Base-by-base conservation (phyloP, 768 basidiomycete genomes). In the Suillus luteus region DNA sequence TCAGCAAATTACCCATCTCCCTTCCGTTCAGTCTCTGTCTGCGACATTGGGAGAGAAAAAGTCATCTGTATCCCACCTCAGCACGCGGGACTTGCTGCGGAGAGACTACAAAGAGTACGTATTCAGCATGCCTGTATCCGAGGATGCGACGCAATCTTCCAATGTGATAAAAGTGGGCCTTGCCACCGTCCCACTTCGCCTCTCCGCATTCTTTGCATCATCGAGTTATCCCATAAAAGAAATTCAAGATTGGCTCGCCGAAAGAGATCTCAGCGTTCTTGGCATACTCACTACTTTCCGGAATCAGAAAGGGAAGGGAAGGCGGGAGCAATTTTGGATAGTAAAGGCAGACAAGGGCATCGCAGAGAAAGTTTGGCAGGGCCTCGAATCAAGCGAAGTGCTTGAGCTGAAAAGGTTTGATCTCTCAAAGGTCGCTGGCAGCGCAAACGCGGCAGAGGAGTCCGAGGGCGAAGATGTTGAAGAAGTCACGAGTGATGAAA, bases 71-170 rank as follows among this genome's bases (percentile, higher is more conserved):
- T 84, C 85, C 1, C 83, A 86, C 65, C 81, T 98, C 19, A 79
- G 78, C 9, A 85, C 86, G 0, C 81, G 84, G 62, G 95, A 98
- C 70, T 85, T 98, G 22, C 83, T 99, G 5, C 83, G 94, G 14
- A 80, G 97, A n/a, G 97, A 99, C 77, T 99, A 95, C 81, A 99
- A 99, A 74, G 89, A 96, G 67, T 96, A 95, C 71, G 72, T 75
- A 1, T 75, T 86, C 63, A 75, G 78, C 0, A 82, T 88, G 2
- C 71, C 79, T 1, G 19, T 67, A 14, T 57, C 65, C 38, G 64
- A 74, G 0, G 73, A 71, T 19, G 64, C 70, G 9, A 69, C 75
- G 35, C 71, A 77, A 9, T 22, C 35, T 37, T 22, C 37, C n/a
- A n/a, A 38, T 14, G 5, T 1, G 22, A 78, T 93, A 46, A 84